Evolutionary conservation across 2,329 filamentous ascomycete genomes (phyloP), one percentile per base, ranked within the genome.

Genomic region (Fusarium sp.): DNA sequence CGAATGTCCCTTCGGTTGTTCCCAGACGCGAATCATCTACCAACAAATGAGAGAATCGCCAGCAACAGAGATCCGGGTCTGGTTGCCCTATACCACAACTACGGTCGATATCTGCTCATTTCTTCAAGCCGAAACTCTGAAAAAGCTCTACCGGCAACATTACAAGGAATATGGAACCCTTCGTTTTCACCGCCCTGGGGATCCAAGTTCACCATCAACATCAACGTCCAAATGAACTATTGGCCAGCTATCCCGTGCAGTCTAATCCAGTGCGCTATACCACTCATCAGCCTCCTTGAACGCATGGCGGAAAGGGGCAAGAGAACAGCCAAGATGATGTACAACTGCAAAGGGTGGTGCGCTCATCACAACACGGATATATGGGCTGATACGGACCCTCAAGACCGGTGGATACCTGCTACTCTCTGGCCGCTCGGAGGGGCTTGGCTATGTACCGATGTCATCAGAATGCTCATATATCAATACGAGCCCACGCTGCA

Each of bases 211-310:
- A 87, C 85, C 1, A 84, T 87, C 70, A 86, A 87, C 67, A 85
- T 87, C 74, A 88, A 87, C 45, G 77, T 82, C 0, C 82, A 88
- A 73, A 88, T 88, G 86, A 87, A 87, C 69, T 88, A 87, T 72
- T 87, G 85, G 85, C 79, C 79, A 1, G 77, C 77, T 3, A 75
- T 78, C 10, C 62, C 76, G 7, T 79, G 78, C 8, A 80, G 79
- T 9, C 69, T 83, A 1, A 68, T 82, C 3, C 83, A 85, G 45
- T 82, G 80, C 6, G 81, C 84, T 23, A 59, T 78, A 4, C 83
- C 85, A 0, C 61, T 87, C 0, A 83, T 86, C 38, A 82, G 69
- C 70, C 68, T 66, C 42, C 31, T 66, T 74, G 71, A 78, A 21
- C 54, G 63, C 7, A 73, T 79, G 70, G 70, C 70, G 1, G 59